Evolutionary conservation across 805 yeast species (phyloP), one percentile per base, ranked within the genome.

Genomic region (Tetrapisispora taiwanensis): DNA sequence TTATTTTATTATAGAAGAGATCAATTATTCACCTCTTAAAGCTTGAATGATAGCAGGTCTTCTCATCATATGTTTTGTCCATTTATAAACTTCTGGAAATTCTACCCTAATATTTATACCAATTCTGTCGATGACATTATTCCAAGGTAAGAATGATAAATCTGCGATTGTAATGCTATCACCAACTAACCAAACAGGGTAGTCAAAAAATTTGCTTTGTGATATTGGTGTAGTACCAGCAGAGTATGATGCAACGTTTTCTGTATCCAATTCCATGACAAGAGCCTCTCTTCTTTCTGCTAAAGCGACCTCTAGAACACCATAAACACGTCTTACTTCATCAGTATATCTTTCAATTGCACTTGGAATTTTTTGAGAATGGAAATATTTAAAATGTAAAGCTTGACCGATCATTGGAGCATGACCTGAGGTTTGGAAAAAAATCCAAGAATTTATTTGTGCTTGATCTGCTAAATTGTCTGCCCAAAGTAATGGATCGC

Each of bases 331-430:
- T 56, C 95, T 73, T 20, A 89, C 96, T 66, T 89, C 97, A 55
- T 84, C 95, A 1, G 85, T 81, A 60, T 88, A 89, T 58, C 96
- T 71, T 54, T 86, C 95, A 18, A 89, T 85, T 0, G 97, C 96
- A 46, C 87, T 76, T 17, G 90, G 87, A 2, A 89, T 87, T 43
- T 80, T 80, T 48, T 81, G 81, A 7, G 89, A 76, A 61, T 89
- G 96, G 71, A 89, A 87, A 62, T 85, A 87, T 57, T 89, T 74
- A 69, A 89, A 90, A 68, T 90, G 97, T 53, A 90, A 72, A 8
- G 97, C 96, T 65, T 89, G 97, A 17, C 97, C 97, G 54, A 89
- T 84, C 95, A 89, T 89, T n/a, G 97, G 96, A 0, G 97, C 95
- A 61, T 88, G 97, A 7, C 97, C 97, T 4, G 94, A 83, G 3